Evolutionary conservation across 2,329 filamentous ascomycete species (phyloP).

Genomic region (Talaromyces marneffei): DNA sequence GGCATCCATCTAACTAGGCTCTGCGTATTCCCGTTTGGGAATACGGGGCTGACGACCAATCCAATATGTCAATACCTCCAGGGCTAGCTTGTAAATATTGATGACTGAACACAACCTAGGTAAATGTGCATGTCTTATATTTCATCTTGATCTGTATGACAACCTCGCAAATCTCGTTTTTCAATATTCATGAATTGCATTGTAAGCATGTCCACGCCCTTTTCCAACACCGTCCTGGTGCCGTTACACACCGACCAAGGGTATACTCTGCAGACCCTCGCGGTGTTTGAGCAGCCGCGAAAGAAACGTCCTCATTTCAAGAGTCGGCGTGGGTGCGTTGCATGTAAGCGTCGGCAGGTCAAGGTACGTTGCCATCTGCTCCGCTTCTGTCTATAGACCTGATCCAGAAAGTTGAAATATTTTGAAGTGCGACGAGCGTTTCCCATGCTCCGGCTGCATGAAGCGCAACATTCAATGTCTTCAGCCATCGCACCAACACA

Average conservation of each 20-base stretch:
- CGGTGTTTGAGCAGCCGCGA: neutral
- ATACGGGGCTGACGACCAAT: neutral
- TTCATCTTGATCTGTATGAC: too few relatives aligned
- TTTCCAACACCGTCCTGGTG: neutral
- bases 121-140: too few relatives aligned
- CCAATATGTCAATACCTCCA: too few relatives aligned
- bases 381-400: too few relatives aligned
- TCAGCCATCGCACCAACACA: neutral
- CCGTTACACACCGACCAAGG: neutral
- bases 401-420: too few relatives aligned
- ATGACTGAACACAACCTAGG: neutral
- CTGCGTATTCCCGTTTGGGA: neutral
- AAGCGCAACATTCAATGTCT: slow-evolving; percentile 3
- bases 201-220: neutral
- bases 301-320: neutral
- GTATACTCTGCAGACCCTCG: neutral
- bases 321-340: neutral
- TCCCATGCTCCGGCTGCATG: neutral
- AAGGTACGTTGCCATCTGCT: neutral
- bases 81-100: too few relatives aligned
- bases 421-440: neutral
- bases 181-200: neutral
- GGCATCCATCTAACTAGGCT: neutral
- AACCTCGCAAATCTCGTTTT: neutral
- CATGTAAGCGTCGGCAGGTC: neutral